Percentiles rank a stretch among this genome's conserved stretches.
Conservation (phyloP, 2,329 filamentous ascomycete species). For the Calycina herbarum region DNA sequence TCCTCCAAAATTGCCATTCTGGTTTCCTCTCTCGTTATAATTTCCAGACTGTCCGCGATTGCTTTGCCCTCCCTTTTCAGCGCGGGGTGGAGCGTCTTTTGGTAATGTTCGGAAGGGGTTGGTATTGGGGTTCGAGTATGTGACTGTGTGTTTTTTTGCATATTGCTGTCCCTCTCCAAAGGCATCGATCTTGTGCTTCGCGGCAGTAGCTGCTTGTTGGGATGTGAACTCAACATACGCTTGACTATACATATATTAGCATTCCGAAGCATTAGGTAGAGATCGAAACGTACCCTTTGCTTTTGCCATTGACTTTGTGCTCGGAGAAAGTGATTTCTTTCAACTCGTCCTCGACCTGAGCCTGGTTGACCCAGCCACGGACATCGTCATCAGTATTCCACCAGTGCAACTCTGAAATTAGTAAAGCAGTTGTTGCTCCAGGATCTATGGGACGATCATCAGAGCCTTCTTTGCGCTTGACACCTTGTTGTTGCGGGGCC, state of each 20-base stretch:
- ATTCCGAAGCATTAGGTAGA: background rate
- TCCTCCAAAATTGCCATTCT: conserved; percentile 40
- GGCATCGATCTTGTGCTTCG: conserved; percentile 79
- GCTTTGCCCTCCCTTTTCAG: conserved; percentile 59
- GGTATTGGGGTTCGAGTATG: conserved; percentile 72
- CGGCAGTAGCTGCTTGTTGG: conserved; percentile 79
- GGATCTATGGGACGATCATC: conserved; percentile 60
- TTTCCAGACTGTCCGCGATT: conserved; percentile 52
- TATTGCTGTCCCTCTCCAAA: conserved; percentile 51
- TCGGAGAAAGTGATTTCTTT: conserved; percentile 96
- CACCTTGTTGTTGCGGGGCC: conserved; percentile 51
- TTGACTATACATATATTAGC: conserved; percentile 45
- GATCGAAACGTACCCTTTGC: conserved; percentile 73
- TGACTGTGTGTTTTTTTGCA: conserved; percentile 66
- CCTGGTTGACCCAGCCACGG: conserved; percentile 78
- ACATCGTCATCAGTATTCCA: conserved; percentile 97
- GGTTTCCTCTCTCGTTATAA: conserved; percentile 46
- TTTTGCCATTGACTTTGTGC: conserved; percentile 98
- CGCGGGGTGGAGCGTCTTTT: conserved; percentile 77
- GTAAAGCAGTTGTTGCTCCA: conserved; percentile 66
- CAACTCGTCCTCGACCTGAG: conserved; percentile 79
- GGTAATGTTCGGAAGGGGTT: conserved; percentile 92
- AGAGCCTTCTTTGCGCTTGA: conserved; percentile 61
- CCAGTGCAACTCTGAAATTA: conserved; percentile 91
- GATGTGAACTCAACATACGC: conserved; percentile 84